Conservation (phyloP, 768 basidiomycete species). For the Lactarius sp. region DNA sequence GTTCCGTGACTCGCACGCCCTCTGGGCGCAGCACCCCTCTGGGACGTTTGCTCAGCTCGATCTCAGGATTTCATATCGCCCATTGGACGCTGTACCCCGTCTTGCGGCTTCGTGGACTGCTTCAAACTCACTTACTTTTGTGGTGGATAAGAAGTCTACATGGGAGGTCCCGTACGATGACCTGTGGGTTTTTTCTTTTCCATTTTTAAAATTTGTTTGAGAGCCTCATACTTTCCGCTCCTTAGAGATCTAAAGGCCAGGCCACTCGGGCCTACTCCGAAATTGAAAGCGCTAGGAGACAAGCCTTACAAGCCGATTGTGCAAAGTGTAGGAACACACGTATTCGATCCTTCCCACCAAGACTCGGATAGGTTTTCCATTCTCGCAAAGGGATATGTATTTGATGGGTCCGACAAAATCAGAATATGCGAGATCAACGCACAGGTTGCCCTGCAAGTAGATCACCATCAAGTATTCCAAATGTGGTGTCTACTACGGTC, state of each 20-base stretch:
- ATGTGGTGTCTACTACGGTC: constrained; percentile 63
- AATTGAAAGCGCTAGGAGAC: constrained; percentile 58
- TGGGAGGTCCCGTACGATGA: constrained; percentile 82
- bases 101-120: constrained; percentile 63
- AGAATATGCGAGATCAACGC: constrained; percentile 59
- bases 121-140: constrained; percentile 60
- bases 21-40: constrained; percentile 70
- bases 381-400: constrained; percentile 60
- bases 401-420: constrained; percentile 44
- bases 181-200: constrained; percentile 35
- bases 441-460: constrained; percentile 52
- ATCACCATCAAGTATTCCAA: constrained; percentile 53
- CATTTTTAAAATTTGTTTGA: not conserved
- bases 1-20: constrained; percentile 64
- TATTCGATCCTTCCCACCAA: constrained; percentile 34
- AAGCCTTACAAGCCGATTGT: constrained; percentile 42
- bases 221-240: constrained; percentile 19
- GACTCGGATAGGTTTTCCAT: constrained; percentile 48
- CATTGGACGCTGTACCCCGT: constrained; percentile 63
- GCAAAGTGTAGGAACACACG: constrained; percentile 56
- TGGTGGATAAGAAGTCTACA: constrained; percentile 44
- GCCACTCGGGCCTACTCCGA: constrained; percentile 29
- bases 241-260: constrained; percentile 35
- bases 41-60: constrained; percentile 80
- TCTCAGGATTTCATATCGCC: constrained; percentile 55